Base-by-base conservation (phyloP, 345 rosid species). In the Corchorus capsularis region DNA sequence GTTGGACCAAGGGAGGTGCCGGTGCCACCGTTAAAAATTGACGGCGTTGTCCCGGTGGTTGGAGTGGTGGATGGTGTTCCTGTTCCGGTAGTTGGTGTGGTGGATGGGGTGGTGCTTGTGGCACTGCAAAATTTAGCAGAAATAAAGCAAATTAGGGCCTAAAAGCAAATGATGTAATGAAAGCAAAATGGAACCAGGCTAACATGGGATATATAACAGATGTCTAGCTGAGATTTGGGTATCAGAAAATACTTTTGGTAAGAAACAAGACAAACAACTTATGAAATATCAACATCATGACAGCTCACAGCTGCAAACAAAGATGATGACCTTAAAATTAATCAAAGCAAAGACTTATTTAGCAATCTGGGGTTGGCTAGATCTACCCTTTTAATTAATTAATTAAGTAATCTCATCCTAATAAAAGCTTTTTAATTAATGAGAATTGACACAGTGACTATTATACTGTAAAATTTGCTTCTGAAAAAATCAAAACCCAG, bases 231-330 rank as follows among this genome's bases (percentile, higher is more conserved):
- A 63, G 35, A 63, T 47, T 5, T 10, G 43, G 37, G 70, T 57
- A 73, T 74, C 66, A 62, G 50, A 56, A 22, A 69, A 13, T 3
- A 20, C 45, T 14, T 70, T 52, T 2, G 20, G 4, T 32, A 53
- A 11, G 19, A 5, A 20, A n/a, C 52, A 74, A 22, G 49, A 74
- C 43, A 68, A 78, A 65, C 1, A 19, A 59, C 66, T 32, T 3
- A 50, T 55, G 75, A 70, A 53, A 81, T 46, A 78, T 83, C 86
- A 68, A 81, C 86, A 59, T 81, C 86, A 56, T 17, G 75, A 60
- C 88, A 85, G 82, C 80, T 81, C 83, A 77, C 27, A 41, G 56
- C 72, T 52, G 22, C 4, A 8, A n/a, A 20, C 37, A 50, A 46
- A 11, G 22, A 59, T 43, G 43, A 73, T 43, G 45, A 62, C 17